phyloP scores from a whole-genome alignment of 371 early-diverging fungal species.

The Mucor circinelloides region DNA sequence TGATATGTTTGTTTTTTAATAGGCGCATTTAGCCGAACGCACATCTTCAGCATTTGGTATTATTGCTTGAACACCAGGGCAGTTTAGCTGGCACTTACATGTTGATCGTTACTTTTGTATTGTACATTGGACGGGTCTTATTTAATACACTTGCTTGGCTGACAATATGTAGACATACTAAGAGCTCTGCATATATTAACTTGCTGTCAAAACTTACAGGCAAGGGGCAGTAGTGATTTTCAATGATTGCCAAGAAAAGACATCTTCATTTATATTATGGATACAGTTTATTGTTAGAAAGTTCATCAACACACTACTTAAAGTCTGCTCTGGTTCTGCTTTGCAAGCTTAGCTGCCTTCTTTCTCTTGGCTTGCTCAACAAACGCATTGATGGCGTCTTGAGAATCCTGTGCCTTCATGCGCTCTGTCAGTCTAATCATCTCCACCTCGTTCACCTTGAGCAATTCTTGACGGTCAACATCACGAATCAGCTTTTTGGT shows the following conservation, averaged over 20 bases:
- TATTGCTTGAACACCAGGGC: not conserved
- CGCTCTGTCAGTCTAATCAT: conserved; percentile 43
- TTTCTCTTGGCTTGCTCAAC: conserved; percentile 26
- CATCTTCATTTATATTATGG: too few species aligned
- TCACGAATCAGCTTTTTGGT: conserved; percentile 61
- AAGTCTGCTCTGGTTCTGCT: not conserved
- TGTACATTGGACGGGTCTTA: too few species aligned
- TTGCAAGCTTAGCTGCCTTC: conserved; percentile 17
- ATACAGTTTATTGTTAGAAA: not conserved
- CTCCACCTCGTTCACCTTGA: conserved; percentile 50
- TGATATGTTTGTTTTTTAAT: not conserved
- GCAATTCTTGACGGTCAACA: conserved; percentile 46
- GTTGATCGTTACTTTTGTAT: not conserved
- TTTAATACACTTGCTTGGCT: too few species aligned
- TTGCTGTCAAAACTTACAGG: too few species aligned
- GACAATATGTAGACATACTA: too few species aligned
- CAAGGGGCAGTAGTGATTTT: too few species aligned
- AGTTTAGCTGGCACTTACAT: not conserved
- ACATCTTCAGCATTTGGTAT: too few species aligned
- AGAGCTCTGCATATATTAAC: too few species aligned
- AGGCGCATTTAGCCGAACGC: not conserved
- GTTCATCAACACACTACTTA: not conserved
- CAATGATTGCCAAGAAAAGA: too few species aligned
- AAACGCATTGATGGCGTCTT: conserved; percentile 35
- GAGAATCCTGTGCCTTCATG: conserved; percentile 34